Conservation (phyloP, 2,329 filamentous ascomycete genomes). For the Celoporthe dispersa region DNA sequence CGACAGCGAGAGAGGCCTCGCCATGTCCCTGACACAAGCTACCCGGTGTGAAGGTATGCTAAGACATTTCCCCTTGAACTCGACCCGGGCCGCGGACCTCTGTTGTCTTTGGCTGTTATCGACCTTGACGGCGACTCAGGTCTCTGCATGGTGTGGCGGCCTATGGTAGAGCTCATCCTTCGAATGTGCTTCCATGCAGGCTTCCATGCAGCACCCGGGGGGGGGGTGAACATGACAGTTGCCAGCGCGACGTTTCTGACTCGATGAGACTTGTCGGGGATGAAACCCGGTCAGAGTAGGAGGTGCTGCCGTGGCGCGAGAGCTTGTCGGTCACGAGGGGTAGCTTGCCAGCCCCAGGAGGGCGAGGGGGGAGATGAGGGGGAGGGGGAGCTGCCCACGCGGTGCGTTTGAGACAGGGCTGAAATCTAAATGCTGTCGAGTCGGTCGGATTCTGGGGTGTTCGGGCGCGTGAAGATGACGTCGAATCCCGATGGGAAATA, state of each 20-base stretch:
- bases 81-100: constrained; percentile 2
- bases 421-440: constrained; percentile 17
- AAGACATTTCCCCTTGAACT: background rate
- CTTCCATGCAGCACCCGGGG: constrained; percentile 20
- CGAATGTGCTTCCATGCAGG: constrained; percentile 20
- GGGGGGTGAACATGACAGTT: constrained; percentile 15
- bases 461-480: constrained; percentile 19
- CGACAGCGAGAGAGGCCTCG: background rate
- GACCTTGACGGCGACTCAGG: constrained; percentile 7
- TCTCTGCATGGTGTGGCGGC: background rate
- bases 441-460: constrained; percentile 8
- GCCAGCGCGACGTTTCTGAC: constrained; percentile 13
- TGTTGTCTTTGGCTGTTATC: background rate
- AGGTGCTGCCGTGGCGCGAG: constrained; percentile 5
- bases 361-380: background rate
- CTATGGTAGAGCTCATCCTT: constrained; percentile 16
- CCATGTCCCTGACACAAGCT: background rate
- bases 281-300: constrained; percentile 7
- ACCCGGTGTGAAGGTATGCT: background rate
- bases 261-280: constrained; percentile 16
- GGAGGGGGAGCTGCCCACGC: constrained; percentile 5
- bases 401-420: constrained; percentile 17
- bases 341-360: constrained; percentile 1
- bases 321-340: constrained; percentile 11
- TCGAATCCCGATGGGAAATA: constrained; percentile 22